Evolutionary conservation across 164 flowering plant genomes (phyloP), one percentile per base, ranked within the genome.

Genomic region (Chloranthus sessilifolius): DNA sequence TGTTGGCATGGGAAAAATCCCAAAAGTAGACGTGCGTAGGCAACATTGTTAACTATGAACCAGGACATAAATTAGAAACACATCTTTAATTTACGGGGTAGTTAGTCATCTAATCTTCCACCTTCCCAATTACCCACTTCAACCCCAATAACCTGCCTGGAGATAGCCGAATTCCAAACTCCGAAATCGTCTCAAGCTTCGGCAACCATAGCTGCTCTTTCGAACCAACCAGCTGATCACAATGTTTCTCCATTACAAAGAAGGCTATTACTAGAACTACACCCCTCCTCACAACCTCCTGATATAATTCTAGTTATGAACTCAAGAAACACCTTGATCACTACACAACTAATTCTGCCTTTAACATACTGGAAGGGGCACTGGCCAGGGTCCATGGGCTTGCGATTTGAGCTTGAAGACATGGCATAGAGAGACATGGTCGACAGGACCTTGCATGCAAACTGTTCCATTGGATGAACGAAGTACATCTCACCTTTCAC

Each of bases 191-290:
- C 55, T 89, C 91, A 15, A 90, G 76, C 59, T 81, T 85, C 0
- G 98, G 98, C 3, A 96, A 87, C 98, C 98, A 90, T 2, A 62
- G 45, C 55, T 75, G 82, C 30, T 64, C 88, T 52, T 60, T 83
- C 3, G 79, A 56, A 50, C 91, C 81, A n/a, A 90, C 96, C 44
- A 90, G 64, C 57, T 66, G 72, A 24, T 73, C 77, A 23, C 81
- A 90, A 8, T 83, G 91, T 63, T 81, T 87, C 73, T 80, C 60
- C 84, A 90, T 85, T 90, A 22, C 95, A 84, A 14, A 90, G 66
- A 55, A 69, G 47, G n/a, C n/a, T n/a, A n/a, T n/a, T n/a, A 9
- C 68, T 50, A 22, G 16, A 27, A 22, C 54, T 41, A n/a, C n/a
- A n/a, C n/a, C n/a, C n/a, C 15, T 11, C 8, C 2, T 60, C 66